phyloP scores from a whole-genome alignment of 352 stramenopile species.

The Poterioochromonas sp. region DNA sequence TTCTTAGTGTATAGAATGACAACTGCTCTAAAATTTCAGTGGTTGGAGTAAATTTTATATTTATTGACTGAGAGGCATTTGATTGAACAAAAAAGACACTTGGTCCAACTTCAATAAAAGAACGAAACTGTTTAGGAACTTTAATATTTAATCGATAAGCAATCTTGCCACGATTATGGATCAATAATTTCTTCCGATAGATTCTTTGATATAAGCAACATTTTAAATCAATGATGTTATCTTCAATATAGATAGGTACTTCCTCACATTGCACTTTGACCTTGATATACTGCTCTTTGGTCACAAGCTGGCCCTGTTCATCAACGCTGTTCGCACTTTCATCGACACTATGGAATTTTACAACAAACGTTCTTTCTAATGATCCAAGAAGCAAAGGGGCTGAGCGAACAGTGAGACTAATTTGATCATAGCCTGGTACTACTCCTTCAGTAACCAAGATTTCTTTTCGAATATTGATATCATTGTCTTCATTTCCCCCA shows the following conservation, averaged over 20 bases:
- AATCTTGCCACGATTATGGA: constrained; percentile 74
- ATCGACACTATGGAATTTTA: constrained; percentile 16
- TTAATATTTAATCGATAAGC: constrained; percentile 65
- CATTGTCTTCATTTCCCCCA: too few species aligned
- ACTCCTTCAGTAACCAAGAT: background rate
- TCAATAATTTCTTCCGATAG: constrained; percentile 55
- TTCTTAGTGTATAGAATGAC: background rate
- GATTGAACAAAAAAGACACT: constrained; percentile 71
- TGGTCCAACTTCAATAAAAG: constrained; percentile 64
- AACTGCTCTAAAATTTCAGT: constrained; percentile 42
- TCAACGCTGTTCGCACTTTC: background rate
- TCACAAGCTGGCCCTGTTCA: background rate
- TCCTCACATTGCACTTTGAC: constrained; percentile 10
- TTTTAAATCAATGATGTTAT: constrained; percentile 57
- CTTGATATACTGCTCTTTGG: constrained; percentile 18
- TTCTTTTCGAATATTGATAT: too few species aligned
- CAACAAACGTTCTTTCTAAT: constrained; percentile 8
- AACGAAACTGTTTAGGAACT: constrained; percentile 55
- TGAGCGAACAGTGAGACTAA: constrained; percentile 55
- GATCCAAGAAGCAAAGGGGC: constrained; percentile 41
- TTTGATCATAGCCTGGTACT: constrained; percentile 54
- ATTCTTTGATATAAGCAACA: constrained; percentile 62
- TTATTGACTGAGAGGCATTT: constrained; percentile 55
- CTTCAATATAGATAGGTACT: constrained; percentile 47
- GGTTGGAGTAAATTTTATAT: constrained; percentile 58